Percentiles rank a stretch among this genome's conserved stretches.
phyloP scores from a whole-genome alignment of 352 stramenopile genomes.

The Thraustochytrium striatum region DNA sequence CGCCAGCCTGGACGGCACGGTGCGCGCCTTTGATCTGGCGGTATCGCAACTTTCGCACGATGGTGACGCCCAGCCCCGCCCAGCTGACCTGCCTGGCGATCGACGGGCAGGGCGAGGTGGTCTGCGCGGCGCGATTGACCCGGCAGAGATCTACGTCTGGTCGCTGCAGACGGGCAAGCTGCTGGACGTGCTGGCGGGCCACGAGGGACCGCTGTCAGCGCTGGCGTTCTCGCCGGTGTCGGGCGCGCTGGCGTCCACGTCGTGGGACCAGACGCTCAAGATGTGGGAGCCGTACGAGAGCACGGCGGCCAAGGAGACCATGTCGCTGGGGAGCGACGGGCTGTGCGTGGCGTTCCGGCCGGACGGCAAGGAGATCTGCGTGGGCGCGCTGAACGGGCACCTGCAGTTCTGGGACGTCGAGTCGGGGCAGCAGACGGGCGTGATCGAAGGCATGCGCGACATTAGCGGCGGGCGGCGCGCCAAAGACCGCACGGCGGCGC shows the following conservation, averaged over 20 bases:
- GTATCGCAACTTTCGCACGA: constrained; percentile 97
- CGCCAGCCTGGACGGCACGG: constrained; percentile 94
- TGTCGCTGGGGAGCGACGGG: constrained; percentile 92
- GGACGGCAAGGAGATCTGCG: constrained; percentile 92
- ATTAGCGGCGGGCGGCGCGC: constrained; percentile 84
- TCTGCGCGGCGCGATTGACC: constrained; percentile 87
- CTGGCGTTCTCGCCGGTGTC: constrained; percentile 73
- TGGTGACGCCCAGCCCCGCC: constrained; percentile 90
- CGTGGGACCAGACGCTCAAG: constrained; percentile 97
- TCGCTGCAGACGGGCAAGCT: constrained; percentile 91
- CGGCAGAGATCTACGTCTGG: constrained; percentile 97
- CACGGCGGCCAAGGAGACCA: constrained; percentile 74
- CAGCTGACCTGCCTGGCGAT: constrained; percentile 96
- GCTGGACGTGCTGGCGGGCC: constrained; percentile 93
- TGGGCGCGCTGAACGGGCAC: constrained; percentile 88
- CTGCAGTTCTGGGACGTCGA: constrained; percentile 96
- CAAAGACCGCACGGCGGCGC: constrained; percentile 70
- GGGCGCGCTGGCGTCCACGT: constrained; percentile 81
- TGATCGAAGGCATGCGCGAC: constrained; percentile 94
- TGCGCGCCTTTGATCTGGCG: constrained; percentile 95
- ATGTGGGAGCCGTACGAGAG: constrained; percentile 94
- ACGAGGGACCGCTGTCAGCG: constrained; percentile 91
- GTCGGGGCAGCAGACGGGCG: constrained; percentile 73
- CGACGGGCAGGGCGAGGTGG: constrained; percentile 68
- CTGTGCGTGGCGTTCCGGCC: constrained; percentile 91